Evolutionary conservation across 2,329 filamentous ascomycete genomes (phyloP), one percentile per base, ranked within the genome.

Genomic region (Didymella pomorum): DNA sequence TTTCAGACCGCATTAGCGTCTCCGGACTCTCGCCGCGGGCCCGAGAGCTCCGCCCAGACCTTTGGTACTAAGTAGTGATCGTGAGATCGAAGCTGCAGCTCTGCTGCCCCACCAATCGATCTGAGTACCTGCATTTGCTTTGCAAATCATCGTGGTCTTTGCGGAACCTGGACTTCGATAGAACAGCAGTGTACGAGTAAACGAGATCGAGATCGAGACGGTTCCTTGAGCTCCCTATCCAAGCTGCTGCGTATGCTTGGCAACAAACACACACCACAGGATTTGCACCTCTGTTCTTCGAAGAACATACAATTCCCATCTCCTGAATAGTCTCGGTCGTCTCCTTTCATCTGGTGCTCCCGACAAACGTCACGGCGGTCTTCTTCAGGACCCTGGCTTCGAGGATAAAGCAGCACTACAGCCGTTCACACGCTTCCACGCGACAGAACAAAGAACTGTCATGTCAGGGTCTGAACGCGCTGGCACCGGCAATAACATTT

Each of bases 1-100:
- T 58, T 58, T 54, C 49, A 58, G 23, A 28, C 9, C 10, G 21
- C 33, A 23, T 33, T 58, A 58, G 56, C 50, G 44, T 29, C 18
- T 16, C 33, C 45, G 20, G 26, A 50, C 25, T 41, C 25, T 42
- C 44, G 39, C 25, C 20, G 56, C 20, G 23, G 33, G 9, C 20
- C 26, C 12, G 33, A 25, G 16, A 2, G 8, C 33, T 25, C 18
- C 26, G 18, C 35, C 21, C 8, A 29, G 33, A 31, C 33, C 28
- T 41, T 18, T 33, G 16, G 37, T 53, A 28, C 6, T 8, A 28
- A 52, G 37, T 53, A 28, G 10, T 8, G 35, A 52, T 52, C 43
- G 37, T 21, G 35, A 25, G 37, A 37, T 48, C 49, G 43, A 37
- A 33, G 20, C 20, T 28, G 33, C 29, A 45, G 23, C n/a, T 28